A percentile compares a stretch with the other conserved stretches of the same genome.
These are phyloP conservation scores for Zygnema cylindricum DNA, from an alignment of 139 green algal genomes.

Conservation along the genomic window DNA sequence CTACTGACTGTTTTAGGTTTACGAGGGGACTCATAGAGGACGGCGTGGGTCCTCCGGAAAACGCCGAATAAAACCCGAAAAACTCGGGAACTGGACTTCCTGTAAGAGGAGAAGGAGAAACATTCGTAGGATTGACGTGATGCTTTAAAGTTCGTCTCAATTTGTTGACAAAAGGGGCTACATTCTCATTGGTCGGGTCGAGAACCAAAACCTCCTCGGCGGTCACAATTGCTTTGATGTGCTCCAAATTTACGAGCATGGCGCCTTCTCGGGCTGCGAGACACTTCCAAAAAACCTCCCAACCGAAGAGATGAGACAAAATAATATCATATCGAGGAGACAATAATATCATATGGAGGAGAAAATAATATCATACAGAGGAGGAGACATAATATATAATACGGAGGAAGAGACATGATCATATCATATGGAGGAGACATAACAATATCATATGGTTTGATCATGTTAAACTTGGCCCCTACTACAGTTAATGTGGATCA, in stretches of 20 bases:
- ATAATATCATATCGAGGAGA: too few relatives aligned
- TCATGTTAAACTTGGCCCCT: too few relatives aligned
- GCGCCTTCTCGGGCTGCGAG: slow-evolving; percentile 28
- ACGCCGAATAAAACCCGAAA: background rate
- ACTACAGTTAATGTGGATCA: too few relatives aligned
- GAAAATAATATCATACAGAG: too few relatives aligned
- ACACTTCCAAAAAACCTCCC: too few relatives aligned
- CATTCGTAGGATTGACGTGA: too few relatives aligned
- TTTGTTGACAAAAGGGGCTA: background rate
- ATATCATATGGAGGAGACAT: too few relatives aligned
- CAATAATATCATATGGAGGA: too few relatives aligned
- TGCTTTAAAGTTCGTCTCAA: background rate
- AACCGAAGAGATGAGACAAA: too few relatives aligned
- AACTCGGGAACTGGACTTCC: background rate
- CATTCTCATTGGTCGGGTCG: background rate
- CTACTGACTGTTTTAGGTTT: background rate
- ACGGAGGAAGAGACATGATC: too few relatives aligned
- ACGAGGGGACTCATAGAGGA: background rate
- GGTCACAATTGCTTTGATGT: slow-evolving; percentile 56
- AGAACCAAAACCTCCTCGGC: slow-evolving; percentile 54
- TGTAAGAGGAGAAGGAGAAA: background rate
- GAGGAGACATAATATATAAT: too few relatives aligned
- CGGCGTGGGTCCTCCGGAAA: background rate
- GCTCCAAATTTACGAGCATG: slow-evolving; percentile 53
- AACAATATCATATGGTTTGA: too few relatives aligned